These are phyloP conservation scores for Calycina marina DNA, from an alignment of 2,329 filamentous ascomycete genomes.

Conservation along the genomic window DNA sequence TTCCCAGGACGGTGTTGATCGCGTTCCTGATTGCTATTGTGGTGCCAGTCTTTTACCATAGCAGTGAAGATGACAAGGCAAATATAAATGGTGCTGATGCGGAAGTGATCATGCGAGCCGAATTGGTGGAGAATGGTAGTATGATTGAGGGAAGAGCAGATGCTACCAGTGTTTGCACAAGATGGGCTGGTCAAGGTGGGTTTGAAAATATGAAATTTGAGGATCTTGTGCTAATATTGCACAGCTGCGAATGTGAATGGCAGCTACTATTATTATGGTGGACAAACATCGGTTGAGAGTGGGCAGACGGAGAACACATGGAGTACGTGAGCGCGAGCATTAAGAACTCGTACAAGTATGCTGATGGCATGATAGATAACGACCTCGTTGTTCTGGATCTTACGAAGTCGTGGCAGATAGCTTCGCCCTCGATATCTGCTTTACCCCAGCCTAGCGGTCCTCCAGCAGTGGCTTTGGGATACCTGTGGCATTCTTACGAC, in stretches of 20 bases:
- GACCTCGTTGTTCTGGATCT: constrained; percentile 60
- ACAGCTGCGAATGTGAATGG: constrained; percentile 56
- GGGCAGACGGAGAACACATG: constrained; percentile 50
- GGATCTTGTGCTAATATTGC: no score
- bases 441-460: constrained; percentile 52
- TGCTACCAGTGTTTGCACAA: constrained; percentile 42
- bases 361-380: constrained; percentile 37
- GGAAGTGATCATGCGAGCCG: constrained; percentile 26
- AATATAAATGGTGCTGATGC: constrained; percentile 32
- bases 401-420: constrained; percentile 56
- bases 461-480: constrained; percentile 57
- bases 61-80: constrained; percentile 26
- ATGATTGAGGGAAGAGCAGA: constrained; percentile 27
- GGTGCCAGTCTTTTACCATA: constrained; percentile 29
- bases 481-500: constrained; percentile 59
- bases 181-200: constrained; percentile 51
- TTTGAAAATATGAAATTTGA: constrained; percentile 1
- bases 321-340: constrained; percentile 35
- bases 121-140: constrained; percentile 19
- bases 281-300: constrained; percentile 41
- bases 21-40: constrained; percentile 35
- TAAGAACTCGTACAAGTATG: not conserved
- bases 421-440: constrained; percentile 45
- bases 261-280: constrained; percentile 64
- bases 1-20: constrained; percentile 33